A percentile compares a stretch with the other conserved stretches of the same genome.
These are phyloP conservation scores for Fraxinus excelsior DNA, from an alignment of 257 asterid species.

Conservation along the genomic window DNA sequence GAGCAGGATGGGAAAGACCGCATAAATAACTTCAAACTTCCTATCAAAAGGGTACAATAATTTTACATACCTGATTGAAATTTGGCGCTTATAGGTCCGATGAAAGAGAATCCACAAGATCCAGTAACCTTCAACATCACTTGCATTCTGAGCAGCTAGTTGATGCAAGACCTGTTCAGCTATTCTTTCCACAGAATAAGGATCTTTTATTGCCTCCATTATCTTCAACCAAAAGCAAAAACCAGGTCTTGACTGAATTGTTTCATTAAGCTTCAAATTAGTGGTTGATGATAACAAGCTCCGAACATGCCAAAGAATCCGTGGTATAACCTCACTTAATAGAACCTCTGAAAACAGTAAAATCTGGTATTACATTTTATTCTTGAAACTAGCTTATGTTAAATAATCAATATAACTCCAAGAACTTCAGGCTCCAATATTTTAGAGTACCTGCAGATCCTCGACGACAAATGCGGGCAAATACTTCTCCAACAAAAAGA, in stretches of 20 bases:
- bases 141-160: slow-evolving; percentile 58
- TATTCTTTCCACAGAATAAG: slow-evolving; percentile 84
- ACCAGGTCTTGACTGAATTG: slow-evolving; percentile 60
- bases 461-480: slow-evolving; percentile 86
- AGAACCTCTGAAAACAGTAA: slow-evolving; percentile 67
- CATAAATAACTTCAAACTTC: slow-evolving; percentile 11
- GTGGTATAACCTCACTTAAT: slow-evolving; percentile 63
- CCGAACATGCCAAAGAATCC: slow-evolving; percentile 54
- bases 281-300: slow-evolving; percentile 48
- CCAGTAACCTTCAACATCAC: slow-evolving; percentile 85
- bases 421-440: slow-evolving; percentile 24
- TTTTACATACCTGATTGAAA: slow-evolving; percentile 57
- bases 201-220: slow-evolving; percentile 77
- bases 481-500: slow-evolving; percentile 67
- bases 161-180: slow-evolving; percentile 83
- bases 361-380: slow-evolving; percentile 8
- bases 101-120: slow-evolving; percentile 77
- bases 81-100: slow-evolving; percentile 44
- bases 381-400: not conserved
- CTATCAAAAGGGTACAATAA: slow-evolving; percentile 22
- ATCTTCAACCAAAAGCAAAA: slow-evolving; percentile 71
- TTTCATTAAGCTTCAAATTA: slow-evolving; percentile 35
- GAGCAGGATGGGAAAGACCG: not conserved
- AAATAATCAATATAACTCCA: slow-evolving; percentile 15
- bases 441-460: slow-evolving; percentile 75